Conservation (phyloP, 2,329 filamentous ascomycete species). For the Cytospora chrysosperma region DNA sequence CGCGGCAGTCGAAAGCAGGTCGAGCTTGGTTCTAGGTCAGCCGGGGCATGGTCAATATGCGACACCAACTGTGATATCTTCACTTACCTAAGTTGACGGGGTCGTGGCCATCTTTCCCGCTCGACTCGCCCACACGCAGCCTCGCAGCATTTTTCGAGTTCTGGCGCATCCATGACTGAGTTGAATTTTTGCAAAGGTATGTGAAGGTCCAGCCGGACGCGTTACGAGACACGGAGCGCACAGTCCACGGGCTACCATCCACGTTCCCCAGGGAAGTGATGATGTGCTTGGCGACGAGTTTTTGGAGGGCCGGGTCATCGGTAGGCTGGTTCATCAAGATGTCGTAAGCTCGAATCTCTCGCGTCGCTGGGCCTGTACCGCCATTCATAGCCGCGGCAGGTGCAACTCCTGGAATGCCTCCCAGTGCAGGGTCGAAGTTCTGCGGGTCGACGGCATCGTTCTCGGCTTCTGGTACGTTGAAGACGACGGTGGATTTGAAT, state of each 20-base stretch:
- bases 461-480: slow-evolving; percentile 42
- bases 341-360: slow-evolving; percentile 45
- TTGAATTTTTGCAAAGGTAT: slow-evolving; percentile 54
- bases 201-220: slow-evolving; percentile 53
- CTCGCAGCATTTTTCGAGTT: slow-evolving; percentile 42
- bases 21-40: slow-evolving; percentile 40
- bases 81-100: slow-evolving; percentile 44
- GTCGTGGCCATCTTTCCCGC: slow-evolving; percentile 46
- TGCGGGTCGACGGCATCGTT: slow-evolving; percentile 35
- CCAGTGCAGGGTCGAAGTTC: slow-evolving; percentile 28
- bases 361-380: slow-evolving; percentile 27
- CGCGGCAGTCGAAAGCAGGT: slow-evolving; percentile 60
- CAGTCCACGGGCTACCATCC: slow-evolving; percentile 50
- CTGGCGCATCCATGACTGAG: slow-evolving; percentile 50
- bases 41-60: background rate
- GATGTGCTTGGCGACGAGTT: slow-evolving; percentile 49
- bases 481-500: slow-evolving; percentile 43
- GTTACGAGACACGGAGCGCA: slow-evolving; percentile 44
- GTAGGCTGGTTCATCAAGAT: slow-evolving; percentile 48
- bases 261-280: slow-evolving; percentile 41
- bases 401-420: slow-evolving; percentile 36
- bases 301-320: slow-evolving; percentile 49
- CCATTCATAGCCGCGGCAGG: slow-evolving; percentile 23
- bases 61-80: background rate
- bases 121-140: slow-evolving; percentile 49